phyloP scores from a whole-genome alignment of 2,329 filamentous ascomycete species.

The Ophidiomyces ophidiicola region DNA sequence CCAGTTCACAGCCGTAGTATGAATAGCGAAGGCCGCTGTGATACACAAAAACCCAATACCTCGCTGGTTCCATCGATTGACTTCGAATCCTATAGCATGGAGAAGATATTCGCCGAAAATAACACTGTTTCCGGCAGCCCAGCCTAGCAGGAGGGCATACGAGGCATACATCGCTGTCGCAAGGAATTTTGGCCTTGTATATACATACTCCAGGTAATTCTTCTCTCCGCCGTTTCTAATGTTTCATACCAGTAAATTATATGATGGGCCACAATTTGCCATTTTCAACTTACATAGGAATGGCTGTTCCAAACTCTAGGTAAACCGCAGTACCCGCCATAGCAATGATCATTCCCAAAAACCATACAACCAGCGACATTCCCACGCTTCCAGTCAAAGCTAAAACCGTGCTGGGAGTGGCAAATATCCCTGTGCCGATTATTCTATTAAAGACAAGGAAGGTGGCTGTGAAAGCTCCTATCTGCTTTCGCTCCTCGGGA shows the following conservation, averaged over 20 bases:
- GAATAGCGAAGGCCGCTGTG: conserved; percentile 37
- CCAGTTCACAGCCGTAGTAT: conserved; percentile 36
- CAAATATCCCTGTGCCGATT: conserved; percentile 41
- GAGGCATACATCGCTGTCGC: conserved; percentile 44
- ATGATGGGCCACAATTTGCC: background rate
- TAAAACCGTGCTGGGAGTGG: conserved; percentile 37
- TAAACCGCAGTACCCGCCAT: conserved; percentile 35
- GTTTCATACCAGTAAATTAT: background rate
- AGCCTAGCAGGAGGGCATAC: conserved; percentile 40
- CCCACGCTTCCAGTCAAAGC: conserved; percentile 36
- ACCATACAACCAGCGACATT: conserved; percentile 39
- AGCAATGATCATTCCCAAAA: conserved; percentile 37
- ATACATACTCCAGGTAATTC: conserved; percentile 44
- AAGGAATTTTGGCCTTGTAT: conserved; percentile 40
- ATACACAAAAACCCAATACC: conserved; percentile 39
- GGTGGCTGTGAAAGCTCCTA: conserved; percentile 32
- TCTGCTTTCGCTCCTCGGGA: conserved; percentile 21
- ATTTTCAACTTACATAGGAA: conserved; percentile 33
- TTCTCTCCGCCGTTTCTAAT: conserved; percentile 42
- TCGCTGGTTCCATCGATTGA: conserved; percentile 40
- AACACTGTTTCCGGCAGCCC: conserved; percentile 42
- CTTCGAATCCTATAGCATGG: conserved; percentile 33
- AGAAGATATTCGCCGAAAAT: conserved; percentile 43
- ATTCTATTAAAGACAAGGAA: conserved; percentile 40
- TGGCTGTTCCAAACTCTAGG: conserved; percentile 40